Conservation (phyloP, 2,329 filamentous ascomycete species). For the Dendrostoma leiphaemia region DNA sequence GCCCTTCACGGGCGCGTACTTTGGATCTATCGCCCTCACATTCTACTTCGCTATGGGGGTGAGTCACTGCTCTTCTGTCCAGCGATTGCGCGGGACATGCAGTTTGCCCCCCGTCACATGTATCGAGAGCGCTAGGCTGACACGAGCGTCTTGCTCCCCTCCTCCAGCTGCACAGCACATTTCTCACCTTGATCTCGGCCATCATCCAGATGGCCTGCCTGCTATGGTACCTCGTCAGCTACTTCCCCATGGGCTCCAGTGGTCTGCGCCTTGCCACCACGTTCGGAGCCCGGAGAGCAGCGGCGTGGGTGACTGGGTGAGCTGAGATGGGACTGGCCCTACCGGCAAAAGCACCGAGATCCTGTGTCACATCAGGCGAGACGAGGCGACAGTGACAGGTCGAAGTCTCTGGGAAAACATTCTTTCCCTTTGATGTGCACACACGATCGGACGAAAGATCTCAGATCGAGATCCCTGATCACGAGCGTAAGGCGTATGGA, state of each 20-base stretch:
- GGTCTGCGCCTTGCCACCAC: constrained; percentile 82
- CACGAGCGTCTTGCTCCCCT: constrained; percentile 22
- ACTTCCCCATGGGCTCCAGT: constrained; percentile 94
- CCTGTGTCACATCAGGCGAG: neutral
- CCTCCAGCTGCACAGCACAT: constrained; percentile 72
- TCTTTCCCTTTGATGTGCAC: neutral
- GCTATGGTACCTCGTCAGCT: constrained; percentile 92
- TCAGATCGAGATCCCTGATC: constrained; percentile 1
- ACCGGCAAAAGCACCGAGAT: neutral
- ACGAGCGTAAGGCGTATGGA: constrained; percentile 10
- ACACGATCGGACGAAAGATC: neutral
- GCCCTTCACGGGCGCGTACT: constrained; percentile 92
- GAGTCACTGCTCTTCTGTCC: constrained; percentile 43
- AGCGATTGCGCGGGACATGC: neutral
- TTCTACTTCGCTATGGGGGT: constrained; percentile 91
- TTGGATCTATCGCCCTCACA: constrained; percentile 86
- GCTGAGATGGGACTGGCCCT: neutral
- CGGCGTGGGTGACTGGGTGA: constrained; percentile 83
- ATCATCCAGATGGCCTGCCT: constrained; percentile 81
- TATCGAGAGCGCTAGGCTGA: neutral
- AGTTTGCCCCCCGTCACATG: neutral
- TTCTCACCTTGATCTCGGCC: constrained; percentile 82
- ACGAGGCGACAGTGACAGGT: neutral
- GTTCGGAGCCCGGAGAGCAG: constrained; percentile 80
- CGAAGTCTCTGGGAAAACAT: neutral